Evolutionary conservation across 768 basidiomycete genomes (phyloP), one percentile per base, ranked within the genome.

Genomic region (Suillus plorans): DNA sequence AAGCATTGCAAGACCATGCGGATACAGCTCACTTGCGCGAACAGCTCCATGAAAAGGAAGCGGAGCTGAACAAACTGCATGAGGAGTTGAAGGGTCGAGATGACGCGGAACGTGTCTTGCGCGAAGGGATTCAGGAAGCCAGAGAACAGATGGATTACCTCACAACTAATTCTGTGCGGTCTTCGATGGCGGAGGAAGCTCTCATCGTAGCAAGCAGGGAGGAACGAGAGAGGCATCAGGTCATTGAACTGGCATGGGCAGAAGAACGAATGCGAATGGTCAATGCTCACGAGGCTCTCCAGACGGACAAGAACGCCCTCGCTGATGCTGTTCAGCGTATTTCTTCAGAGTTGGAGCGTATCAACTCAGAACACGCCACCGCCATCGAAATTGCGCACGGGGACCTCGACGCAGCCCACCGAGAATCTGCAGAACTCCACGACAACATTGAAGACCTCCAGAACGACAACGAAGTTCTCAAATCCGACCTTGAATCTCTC

Each of bases 71-170:
- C 66, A 73, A 73, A n/a, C 71, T 88, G 45, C 80, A 79, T 68
- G 80, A 83, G 66, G 79, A 74, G 50, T 71, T 84, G 45, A 77
- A 75, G 75, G 82, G 65, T 52, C 76, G 81, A 0, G 86, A 89
- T 45, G 85, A 87, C 68, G 81, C 77, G 62, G 84, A 89, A 68
- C 72, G 80, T 39, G 83, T 80, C 70, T 75, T 89, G 45, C 78
- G 84, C 74, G 79, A 81, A 58, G 86, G 85, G 8, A 81, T 89
- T 52, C 72, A 75, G 52, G 82, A 81, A 20, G 84, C 84, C 53
- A 82, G 85, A 71, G 86, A 88, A 65, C 84, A 89, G 74, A 85
- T 89, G 74, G 85, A 86, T 67, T 75, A 78, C 74, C 81, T 88
- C 75, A 82, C 39, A 16, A 25, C 22, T 14, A 39, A 59, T 28